Evolutionary conservation across 441 rosid genomes (phyloP).

Genomic region (Arabidopsis lyrata): DNA sequence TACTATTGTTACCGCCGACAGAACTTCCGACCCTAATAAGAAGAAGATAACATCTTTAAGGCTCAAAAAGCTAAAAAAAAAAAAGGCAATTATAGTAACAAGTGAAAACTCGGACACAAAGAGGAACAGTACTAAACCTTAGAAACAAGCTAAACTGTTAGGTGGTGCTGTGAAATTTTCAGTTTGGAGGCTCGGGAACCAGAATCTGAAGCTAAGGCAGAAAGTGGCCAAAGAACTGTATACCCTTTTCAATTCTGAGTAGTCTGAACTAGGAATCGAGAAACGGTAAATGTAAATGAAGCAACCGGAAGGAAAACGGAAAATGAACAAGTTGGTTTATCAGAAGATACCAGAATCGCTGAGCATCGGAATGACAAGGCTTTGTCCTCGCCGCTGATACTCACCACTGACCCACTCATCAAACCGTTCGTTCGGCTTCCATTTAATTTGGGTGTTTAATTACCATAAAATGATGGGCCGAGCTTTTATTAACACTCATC

Average conservation of each 20-base stretch:
- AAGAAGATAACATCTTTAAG: neutral
- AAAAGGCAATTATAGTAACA: neutral
- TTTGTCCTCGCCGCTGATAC: neutral
- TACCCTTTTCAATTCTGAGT: neutral
- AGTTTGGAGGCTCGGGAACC: neutral
- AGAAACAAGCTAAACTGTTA: neutral
- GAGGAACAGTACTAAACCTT: neutral
- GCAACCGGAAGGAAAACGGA: too few relatives aligned
- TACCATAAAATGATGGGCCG: neutral
- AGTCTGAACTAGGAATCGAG: neutral
- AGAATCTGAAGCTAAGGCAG: neutral
- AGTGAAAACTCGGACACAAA: conserved; percentile 2
- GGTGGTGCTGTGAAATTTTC: neutral
- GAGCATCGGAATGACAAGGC: neutral
- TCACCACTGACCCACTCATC: neutral
- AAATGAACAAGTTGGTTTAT: neutral
- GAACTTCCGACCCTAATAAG: neutral
- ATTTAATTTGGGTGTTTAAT: neutral
- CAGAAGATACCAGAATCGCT: neutral
- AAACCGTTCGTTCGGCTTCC: neutral
- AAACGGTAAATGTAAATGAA: neutral
- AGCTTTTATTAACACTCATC: neutral
- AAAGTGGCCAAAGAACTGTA: neutral
- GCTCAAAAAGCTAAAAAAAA: neutral
- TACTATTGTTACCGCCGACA: neutral